Base-by-base conservation (phyloP, 2,329 filamentous ascomycete genomes). In the Bipolaris zeicola region DNA sequence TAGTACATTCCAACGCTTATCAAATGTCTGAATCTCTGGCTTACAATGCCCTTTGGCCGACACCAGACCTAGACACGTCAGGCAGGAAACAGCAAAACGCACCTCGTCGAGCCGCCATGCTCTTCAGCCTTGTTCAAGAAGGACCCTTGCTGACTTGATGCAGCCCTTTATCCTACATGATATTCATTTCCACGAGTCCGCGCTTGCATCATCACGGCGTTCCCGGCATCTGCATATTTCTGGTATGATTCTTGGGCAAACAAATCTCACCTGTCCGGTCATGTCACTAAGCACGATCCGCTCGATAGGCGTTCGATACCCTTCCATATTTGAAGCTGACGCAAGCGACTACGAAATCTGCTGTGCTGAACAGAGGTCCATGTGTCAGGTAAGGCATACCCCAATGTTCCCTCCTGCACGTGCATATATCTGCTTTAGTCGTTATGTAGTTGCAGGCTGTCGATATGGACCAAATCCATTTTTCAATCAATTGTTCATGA, bases 281-380 rank as follows among this genome's bases (percentile, higher is more conserved):
- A 49, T 49, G 37, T 53, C 46, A 61, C 67, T 70, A 69, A 69
- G 58, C 58, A 60, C 62, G 51, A 56, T 47, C 55, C 39, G 55
- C 62, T 63, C 57, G 55, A 62, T 50, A 65, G 68, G 67, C 68
- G 65, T 66, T 63, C 42, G 57, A 71, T 70, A 72, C 68, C 64
- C 68, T 47, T 26, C 20, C n/a, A 24, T 3, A 24, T 36, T 20
- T 38, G 42, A 46, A 41, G 52, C 34, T 52, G 53, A 26, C 45
- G 33, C 51, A 33, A 33, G 36, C 44, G 44, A 34, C 44, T 39
- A 36, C 33, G 33, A 31, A 34, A 24, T 20, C 18, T 16, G 20
- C 22, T 11, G 50, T 33, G 33, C 39, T 14, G 47, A 42, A 45
- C 39, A 45, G 47, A 52, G 26, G 48, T 50, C 45, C 42, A 24